phyloP scores from a whole-genome alignment of 78 protist species.

The Tieghemostelium lacteum region DNA sequence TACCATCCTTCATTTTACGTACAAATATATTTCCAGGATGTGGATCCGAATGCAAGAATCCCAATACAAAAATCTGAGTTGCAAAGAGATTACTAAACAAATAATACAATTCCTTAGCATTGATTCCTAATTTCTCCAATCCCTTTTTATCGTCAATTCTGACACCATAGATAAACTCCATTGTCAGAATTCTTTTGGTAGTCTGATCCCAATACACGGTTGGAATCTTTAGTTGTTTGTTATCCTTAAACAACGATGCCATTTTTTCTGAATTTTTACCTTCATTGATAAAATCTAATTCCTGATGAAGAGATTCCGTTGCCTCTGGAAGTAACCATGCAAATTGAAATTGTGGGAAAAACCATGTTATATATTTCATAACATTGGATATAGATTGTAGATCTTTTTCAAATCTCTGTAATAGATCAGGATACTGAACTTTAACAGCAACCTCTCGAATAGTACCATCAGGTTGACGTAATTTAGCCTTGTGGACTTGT shows the following conservation, averaged over 20 bases:
- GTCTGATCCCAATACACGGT: slow-evolving; percentile 66
- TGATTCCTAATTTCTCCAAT: slow-evolving; percentile 30
- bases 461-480: slow-evolving; percentile 30
- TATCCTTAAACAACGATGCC: slow-evolving; percentile 46
- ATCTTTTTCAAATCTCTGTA: slow-evolving; percentile 53
- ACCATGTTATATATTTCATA: slow-evolving; percentile 7
- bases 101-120: slow-evolving; percentile 42
- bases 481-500: slow-evolving; percentile 78
- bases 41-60: slow-evolving; percentile 81
- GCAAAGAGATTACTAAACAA: slow-evolving; percentile 55
- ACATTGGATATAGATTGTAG: slow-evolving; percentile 38
- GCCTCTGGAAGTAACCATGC: slow-evolving; percentile 82
- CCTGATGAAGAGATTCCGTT: slow-evolving; percentile 44
- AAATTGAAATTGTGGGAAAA: slow-evolving; percentile 75
- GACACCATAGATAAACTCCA: slow-evolving; percentile 85
- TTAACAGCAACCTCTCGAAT: slow-evolving; percentile 80
- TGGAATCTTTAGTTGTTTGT: slow-evolving; percentile 62
- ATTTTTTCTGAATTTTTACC: slow-evolving; percentile 72
- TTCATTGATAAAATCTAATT: slow-evolving; percentile 80
- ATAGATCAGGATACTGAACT: slow-evolving; percentile 80
- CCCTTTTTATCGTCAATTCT: slow-evolving; percentile 66
- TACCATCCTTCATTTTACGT: neutral
- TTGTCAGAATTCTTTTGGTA: slow-evolving; percentile 73
- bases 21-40: slow-evolving; percentile 86
- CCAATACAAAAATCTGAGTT: slow-evolving; percentile 67